Conservation (phyloP, 176 grass and related monocot species). For the Rhynchospora pubera region DNA sequence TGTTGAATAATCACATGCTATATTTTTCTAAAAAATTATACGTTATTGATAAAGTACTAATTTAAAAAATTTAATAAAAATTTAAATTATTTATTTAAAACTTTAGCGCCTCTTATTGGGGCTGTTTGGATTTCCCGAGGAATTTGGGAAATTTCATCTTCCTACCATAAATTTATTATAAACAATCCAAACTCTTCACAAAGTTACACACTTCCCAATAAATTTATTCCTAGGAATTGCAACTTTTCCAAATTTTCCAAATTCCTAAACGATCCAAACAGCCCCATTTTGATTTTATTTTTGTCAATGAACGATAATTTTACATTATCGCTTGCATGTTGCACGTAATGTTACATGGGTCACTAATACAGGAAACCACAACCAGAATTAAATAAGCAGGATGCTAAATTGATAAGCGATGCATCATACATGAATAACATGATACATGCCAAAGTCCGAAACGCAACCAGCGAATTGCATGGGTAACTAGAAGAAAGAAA, state of each 20-base stretch:
- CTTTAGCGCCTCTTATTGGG: background rate
- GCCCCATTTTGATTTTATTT: background rate
- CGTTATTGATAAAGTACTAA: background rate
- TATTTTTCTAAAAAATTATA: background rate
- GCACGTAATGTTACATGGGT: background rate
- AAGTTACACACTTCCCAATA: too few species aligned
- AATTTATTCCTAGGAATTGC: too few species aligned
- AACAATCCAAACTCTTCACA: too few species aligned
- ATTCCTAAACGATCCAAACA: too few species aligned
- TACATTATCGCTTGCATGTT: background rate
- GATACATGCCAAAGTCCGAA: background rate
- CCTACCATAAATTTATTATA: too few species aligned
- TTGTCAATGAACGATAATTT: background rate
- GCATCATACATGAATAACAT: too few species aligned
- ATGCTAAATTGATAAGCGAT: background rate
- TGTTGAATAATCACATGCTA: background rate
- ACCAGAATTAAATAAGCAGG: background rate
- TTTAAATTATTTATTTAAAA: background rate
- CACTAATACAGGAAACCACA: background rate
- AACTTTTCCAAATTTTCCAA: too few species aligned
- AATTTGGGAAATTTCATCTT: too few species aligned
- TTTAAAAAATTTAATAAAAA: background rate
- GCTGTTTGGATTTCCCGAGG: too few species aligned
- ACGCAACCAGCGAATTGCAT: background rate
- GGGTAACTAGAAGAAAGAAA: constrained; percentile 9